Base-by-base conservation (phyloP, 176 grass and related monocot genomes). In the Juncus effusus region DNA sequence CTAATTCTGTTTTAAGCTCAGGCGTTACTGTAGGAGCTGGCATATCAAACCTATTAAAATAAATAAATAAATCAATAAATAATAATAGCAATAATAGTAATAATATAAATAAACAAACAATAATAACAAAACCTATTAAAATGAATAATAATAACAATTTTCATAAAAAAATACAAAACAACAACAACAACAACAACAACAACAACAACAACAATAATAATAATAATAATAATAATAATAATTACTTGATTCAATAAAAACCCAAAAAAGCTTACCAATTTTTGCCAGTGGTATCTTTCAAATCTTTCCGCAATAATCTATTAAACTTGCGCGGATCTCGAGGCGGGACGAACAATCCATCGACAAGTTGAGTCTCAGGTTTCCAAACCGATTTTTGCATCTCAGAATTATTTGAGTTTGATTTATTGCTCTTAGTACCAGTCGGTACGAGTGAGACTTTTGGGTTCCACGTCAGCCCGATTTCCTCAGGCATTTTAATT, bases 1-100 rank as follows among this genome's bases (percentile, higher is more conserved):
- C 79, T 11, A 96, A 85, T 64, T 96, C 93, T 67, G 87, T 90
- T 83, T 96, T 91, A 63, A 96, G 28, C 80, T 89, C 82, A 8
- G 88, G 93, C 1, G 93, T 96, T 41, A 96, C 79, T 61, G 12
- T 82, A 54, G 85, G 93, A 39, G 93, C 93, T 0, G 93, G 84
- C 93, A 96, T 92, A 77, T 96, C 93, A 42, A 96, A 96, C 88
- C 93, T 96, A 75, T 39, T 54, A 28, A 51, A 77, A 15, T 54
- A 2, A 69, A 41, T 5, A 69, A 55, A 49, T 54, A 7, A 40
- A 37, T 3, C 38, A 56, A 12, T 13, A 56, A 4, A 69, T 54
- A 7, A 39, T 55, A 12, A n/a, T 16, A 47, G 28, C 37, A 69
- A 11, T n/a, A 16, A n/a, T 16, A 47, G 28, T 54, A 69, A 11